Evolutionary conservation across 345 rosid species (phyloP).

Genomic region (Adansonia digitata): DNA sequence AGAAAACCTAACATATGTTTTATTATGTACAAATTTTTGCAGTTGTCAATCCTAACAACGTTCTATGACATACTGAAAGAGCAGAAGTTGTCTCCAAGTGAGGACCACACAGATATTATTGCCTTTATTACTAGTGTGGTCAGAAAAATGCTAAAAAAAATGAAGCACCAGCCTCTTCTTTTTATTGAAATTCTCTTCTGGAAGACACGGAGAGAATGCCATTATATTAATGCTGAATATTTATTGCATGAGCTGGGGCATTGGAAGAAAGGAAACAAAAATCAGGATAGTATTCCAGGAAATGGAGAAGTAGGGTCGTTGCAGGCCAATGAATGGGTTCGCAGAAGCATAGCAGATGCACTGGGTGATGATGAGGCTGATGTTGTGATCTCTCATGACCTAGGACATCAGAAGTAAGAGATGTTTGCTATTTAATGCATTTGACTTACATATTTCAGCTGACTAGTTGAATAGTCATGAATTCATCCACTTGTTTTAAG

Average conservation of each 20-base stretch:
- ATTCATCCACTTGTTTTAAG: neutral
- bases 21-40: constrained; percentile 26
- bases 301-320: constrained; percentile 42
- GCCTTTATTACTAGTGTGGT: constrained; percentile 60
- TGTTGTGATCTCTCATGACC: constrained; percentile 65
- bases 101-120: constrained; percentile 54
- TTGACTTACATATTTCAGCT: neutral
- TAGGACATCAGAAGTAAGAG: constrained; percentile 46
- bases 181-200: constrained; percentile 90
- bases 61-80: constrained; percentile 75
- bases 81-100: constrained; percentile 60
- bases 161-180: constrained; percentile 89
- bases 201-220: constrained; percentile 85
- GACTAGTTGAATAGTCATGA: neutral
- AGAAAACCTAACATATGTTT: neutral
- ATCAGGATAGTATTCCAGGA: constrained; percentile 29
- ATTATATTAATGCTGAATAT: constrained; percentile 76
- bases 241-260: constrained; percentile 73
- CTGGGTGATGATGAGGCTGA: constrained; percentile 98
- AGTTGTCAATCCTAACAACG: constrained; percentile 72
- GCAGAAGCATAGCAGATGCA: constrained; percentile 86
- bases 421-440: constrained; percentile 2
- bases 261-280: constrained; percentile 49
- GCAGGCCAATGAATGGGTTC: constrained; percentile 47
- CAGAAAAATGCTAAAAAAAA: constrained; percentile 66